Base-by-base conservation (phyloP, 176 grass and related monocot species). In the Aegilops bicornis region DNA sequence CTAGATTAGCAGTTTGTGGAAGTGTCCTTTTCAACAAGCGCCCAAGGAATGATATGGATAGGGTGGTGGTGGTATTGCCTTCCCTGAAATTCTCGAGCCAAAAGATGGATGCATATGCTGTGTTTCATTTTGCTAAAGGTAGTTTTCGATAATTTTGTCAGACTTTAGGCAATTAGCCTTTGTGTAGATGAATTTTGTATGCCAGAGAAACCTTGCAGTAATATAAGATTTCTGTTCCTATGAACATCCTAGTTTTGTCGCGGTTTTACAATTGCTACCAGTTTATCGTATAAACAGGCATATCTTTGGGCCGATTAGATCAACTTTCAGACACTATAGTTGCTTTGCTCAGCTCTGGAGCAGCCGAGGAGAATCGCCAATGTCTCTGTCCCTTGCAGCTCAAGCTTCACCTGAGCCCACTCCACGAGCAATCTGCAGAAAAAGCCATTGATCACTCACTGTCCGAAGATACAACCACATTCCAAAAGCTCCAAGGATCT, bases 371-470 rank as follows among this genome's bases (percentile, higher is more conserved):
- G 64, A 82, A 90, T 86, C 77, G 22, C 1, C 35, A 43, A 14
- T 25, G 36, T n/a, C 13, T 13, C 5, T 40, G 31, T 89, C 76
- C 52, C 88, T 86, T 89, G 83, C 22, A 70, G 83, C 83, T 86
- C 70, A 86, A 86, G 78, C 70, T 77, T 68, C 64, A n/a, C 23
- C 52, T 19, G 42, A 73, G 10, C 89, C 79, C 63, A 83, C n/a
- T 14, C 30, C 7, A 29, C n/a, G 78, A 73, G 73, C 5, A 11
- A 25, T 13, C 33, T 27, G 4, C 30, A 7, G 50, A 64, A 82
- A 83, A 87, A 83, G 80, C 20, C 30, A 84, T n/a, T 19, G 85
- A 43, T 10, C 61, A 40, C 36, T 91, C 89, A 25, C 52, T 63
- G 59, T 87, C 76, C 73, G 43, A 91, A 87, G 48, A 73, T 43